Evolutionary conservation across 768 basidiomycete species (phyloP), one percentile per base, ranked within the genome.

Genomic region (Kwoniella heveanensis): DNA sequence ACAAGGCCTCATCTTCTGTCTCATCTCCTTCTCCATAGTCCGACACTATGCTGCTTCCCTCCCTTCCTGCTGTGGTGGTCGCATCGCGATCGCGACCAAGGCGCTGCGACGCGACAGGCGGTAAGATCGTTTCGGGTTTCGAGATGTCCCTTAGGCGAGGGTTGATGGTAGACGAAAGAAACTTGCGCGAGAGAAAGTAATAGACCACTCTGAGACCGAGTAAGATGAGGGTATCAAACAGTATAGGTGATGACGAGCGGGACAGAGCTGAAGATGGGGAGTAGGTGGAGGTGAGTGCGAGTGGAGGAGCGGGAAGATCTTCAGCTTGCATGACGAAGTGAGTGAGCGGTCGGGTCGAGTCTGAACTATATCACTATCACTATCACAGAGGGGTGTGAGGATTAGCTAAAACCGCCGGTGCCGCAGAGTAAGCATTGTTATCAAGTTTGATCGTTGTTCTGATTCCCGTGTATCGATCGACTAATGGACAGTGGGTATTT

Each of bases 121-220:
- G 63, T 13, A 64, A 25, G n/a, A 64, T 30, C 10, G 50, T 25
- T 32, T 73, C 70, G 1, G 67, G 59, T 25, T 70, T 67, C 7
- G 76, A 77, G 24, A 79, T 66, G 17, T 74, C 68, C 21, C 72
- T 68, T 2, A 79, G 54, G 1, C 77, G 75, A 0, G 77, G 78
- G 30, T 66, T 72, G 26, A 79, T 59, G 0, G 77, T 69, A 17
- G 67, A 62, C 15, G 64, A 57, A 4, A 79, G 72, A 67, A 79
- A 78, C 30, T 67, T 58, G 4, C 75, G 61, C 8, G 75, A 73
- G 19, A 78, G 58, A 50, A 74, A 57, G 60, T 72, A 76, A 57
- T 70, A 77, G 13, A 68, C 64, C 9, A 66, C 15, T 21, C 76
- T 66, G 2, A 74, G 58, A 54, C 60, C 48, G 57, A 78, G 27